Conservation (phyloP, 2,329 filamentous ascomycete species). For the Didymella lethalis region DNA sequence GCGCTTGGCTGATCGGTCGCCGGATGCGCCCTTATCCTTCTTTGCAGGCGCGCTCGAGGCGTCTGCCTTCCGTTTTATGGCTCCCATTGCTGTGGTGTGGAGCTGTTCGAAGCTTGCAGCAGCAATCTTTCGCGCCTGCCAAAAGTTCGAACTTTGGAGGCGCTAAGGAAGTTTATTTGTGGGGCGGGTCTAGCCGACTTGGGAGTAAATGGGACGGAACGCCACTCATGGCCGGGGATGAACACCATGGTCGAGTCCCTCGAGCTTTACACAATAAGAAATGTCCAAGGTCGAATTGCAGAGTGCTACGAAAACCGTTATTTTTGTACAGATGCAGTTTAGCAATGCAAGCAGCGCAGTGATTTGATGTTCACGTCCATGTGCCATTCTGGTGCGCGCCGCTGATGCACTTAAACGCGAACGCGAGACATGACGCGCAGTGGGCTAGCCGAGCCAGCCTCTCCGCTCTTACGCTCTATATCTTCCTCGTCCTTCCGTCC, state of each 20-base stretch:
- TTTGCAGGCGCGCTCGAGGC: slow-evolving; percentile 40
- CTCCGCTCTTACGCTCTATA: slow-evolving; percentile 24
- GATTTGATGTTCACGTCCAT: neutral
- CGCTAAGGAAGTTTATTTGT: slow-evolving; percentile 26
- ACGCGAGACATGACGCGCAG: slow-evolving; percentile 22
- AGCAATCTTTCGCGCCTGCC: slow-evolving; percentile 24
- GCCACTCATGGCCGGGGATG: neutral
- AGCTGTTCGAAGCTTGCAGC: slow-evolving; percentile 22
- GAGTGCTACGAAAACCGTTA: no score
- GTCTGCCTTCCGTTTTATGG: slow-evolving; percentile 57
- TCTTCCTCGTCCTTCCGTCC: slow-evolving; percentile 20
- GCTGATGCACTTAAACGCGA: slow-evolving; percentile 31
- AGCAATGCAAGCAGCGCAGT: neutral
- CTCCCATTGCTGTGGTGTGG: slow-evolving; percentile 49
- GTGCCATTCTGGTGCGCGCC: neutral
- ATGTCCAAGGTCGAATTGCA: neutral
- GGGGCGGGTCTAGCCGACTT: slow-evolving; percentile 21
- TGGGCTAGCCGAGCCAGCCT: slow-evolving; percentile 28
- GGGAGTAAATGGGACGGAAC: neutral
- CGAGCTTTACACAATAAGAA: neutral
- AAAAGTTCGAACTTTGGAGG: slow-evolving; percentile 23
- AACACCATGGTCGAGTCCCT: neutral
- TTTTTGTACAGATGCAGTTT: neutral
- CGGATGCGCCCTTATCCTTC: slow-evolving; percentile 39
- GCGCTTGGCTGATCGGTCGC: slow-evolving; percentile 48